Evolutionary conservation across 495 filamentous ascomycete genomes (phyloP).

Genomic region (Podospora tetraspora): DNA sequence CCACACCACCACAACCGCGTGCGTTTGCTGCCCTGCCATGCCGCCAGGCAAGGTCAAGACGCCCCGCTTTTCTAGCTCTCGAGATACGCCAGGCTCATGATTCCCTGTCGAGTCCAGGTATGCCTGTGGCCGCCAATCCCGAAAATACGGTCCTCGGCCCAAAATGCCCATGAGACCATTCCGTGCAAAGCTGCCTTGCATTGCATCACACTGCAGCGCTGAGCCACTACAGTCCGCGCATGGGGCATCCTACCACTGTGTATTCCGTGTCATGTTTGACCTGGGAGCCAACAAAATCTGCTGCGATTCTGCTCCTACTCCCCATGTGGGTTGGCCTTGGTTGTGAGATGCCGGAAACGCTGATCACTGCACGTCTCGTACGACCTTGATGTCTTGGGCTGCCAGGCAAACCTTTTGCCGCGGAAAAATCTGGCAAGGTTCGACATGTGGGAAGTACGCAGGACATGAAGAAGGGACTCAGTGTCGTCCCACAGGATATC

Average conservation of each 20-base stretch:
- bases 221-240: not conserved
- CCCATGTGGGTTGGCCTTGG: not conserved
- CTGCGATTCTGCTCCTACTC: not conserved
- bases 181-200: not conserved
- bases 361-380: conserved; percentile 24
- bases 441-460: not conserved
- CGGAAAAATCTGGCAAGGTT: not conserved
- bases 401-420: not conserved
- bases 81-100: not conserved
- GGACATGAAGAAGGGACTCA: not conserved
- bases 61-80: no score
- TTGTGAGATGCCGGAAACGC: conserved; percentile 1
- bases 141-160: not conserved
- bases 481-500: not conserved
- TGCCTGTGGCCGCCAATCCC: not conserved
- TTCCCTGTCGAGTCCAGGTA: not conserved
- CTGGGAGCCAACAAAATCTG: not conserved
- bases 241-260: not conserved
- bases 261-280: not conserved
- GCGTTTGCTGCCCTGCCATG: not conserved
- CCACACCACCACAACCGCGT: not conserved
- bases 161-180: not conserved
- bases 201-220: not conserved
- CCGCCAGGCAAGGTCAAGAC: not conserved
- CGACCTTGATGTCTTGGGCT: conserved; percentile 6